Evolutionary conservation across 2,329 filamentous ascomycete genomes (phyloP).

Genomic region (Albophoma yamanashiensis): DNA sequence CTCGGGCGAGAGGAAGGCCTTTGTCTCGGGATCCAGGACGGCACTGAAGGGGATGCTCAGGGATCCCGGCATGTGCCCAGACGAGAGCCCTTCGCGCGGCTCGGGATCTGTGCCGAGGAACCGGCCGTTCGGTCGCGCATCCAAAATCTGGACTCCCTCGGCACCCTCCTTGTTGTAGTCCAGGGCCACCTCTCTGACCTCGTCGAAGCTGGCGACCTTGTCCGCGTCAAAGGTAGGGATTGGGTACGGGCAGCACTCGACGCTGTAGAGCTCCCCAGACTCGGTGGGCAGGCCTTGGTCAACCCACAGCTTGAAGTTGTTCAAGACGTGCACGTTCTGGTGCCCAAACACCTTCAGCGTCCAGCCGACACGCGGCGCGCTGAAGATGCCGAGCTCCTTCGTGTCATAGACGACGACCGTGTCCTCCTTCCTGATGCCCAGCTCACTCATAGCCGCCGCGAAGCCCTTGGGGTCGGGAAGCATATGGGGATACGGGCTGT

Average conservation of each 20-base stretch:
- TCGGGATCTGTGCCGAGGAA: slow-evolving; percentile 80
- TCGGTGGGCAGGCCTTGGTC: slow-evolving; percentile 74
- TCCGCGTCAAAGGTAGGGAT: slow-evolving; percentile 49
- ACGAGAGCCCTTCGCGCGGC: slow-evolving; percentile 74
- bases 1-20: slow-evolving; percentile 62
- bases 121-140: slow-evolving; percentile 70
- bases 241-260: slow-evolving; percentile 54
- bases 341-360: slow-evolving; percentile 88
- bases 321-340: slow-evolving; percentile 74
- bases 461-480: slow-evolving; percentile 74
- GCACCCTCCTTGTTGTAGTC: slow-evolving; percentile 74
- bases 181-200: slow-evolving; percentile 66
- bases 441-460: slow-evolving; percentile 73
- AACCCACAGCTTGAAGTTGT: slow-evolving; percentile 95
- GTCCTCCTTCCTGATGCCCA: slow-evolving; percentile 82
- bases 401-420: slow-evolving; percentile 90
- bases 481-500: slow-evolving; percentile 93
- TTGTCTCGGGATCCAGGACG: slow-evolving; percentile 73
- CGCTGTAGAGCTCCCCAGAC: slow-evolving; percentile 60
- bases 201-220: slow-evolving; percentile 71
- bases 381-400: slow-evolving; percentile 86
- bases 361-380: slow-evolving; percentile 88
- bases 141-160: slow-evolving; percentile 77
- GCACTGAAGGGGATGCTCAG: slow-evolving; percentile 72
- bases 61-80: slow-evolving; percentile 85